Percentiles rank a stretch among this genome's conserved stretches.
Evolutionary conservation across 164 flowering plant species (phyloP).

Genomic region (Magnolia changhungtana): DNA sequence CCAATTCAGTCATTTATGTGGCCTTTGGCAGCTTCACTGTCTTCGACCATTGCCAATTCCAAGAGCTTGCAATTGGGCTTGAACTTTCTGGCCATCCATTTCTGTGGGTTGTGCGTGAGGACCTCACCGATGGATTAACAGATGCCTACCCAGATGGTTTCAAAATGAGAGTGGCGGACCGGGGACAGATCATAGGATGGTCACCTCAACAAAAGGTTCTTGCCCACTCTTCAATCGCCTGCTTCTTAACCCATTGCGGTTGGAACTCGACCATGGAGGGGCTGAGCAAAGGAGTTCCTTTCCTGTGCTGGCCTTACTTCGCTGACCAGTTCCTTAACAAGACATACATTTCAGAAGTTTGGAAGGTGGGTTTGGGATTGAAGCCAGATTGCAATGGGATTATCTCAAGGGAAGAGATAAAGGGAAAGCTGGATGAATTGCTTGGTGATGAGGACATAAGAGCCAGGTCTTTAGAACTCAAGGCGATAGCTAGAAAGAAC

Average conservation of each 20-base stretch:
- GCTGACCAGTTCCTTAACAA: slow-evolving; percentile 15
- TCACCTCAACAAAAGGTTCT: slow-evolving; percentile 11
- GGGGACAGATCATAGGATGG: slow-evolving; percentile 9
- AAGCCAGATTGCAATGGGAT: neutral
- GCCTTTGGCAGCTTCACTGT: slow-evolving; percentile 15
- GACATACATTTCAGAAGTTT: neutral
- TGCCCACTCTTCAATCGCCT: slow-evolving; percentile 10
- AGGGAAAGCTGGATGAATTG: neutral
- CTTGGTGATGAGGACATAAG: neutral
- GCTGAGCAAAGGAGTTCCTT: slow-evolving; percentile 16
- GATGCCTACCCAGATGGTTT: slow-evolving; percentile 8
- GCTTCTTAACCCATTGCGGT: slow-evolving; percentile 18
- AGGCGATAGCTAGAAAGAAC: neutral
- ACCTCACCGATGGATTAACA: neutral
- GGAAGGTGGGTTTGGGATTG: slow-evolving; percentile 5
- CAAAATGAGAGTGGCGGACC: neutral
- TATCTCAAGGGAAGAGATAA: neutral
- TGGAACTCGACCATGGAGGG: slow-evolving; percentile 21
- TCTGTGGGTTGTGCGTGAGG: slow-evolving; percentile 13
- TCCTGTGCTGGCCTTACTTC: slow-evolving; percentile 19
- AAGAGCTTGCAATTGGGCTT: slow-evolving; percentile 9
- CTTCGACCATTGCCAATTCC: neutral
- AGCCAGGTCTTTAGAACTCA: neutral
- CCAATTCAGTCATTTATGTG: slow-evolving; percentile 15
- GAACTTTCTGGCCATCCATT: slow-evolving; percentile 7